These are phyloP conservation scores for Sporothrix mexicana DNA, from an alignment of 2,329 filamentous ascomycete genomes.

Conservation along the genomic window DNA sequence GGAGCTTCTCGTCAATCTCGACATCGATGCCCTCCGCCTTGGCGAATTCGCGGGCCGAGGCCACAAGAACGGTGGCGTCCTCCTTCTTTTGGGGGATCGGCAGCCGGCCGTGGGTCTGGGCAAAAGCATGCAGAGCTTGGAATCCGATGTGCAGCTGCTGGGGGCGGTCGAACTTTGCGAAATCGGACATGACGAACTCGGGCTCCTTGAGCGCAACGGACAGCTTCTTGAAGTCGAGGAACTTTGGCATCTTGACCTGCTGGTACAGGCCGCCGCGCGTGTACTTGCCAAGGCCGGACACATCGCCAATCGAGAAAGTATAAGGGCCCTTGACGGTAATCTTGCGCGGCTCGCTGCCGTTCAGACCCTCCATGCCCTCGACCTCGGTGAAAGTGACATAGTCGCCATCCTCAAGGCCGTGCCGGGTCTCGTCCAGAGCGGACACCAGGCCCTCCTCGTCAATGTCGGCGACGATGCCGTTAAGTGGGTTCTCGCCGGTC, in stretches of 20 bases:
- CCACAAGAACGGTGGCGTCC: slow-evolving; percentile 79
- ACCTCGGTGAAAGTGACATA: slow-evolving; percentile 94
- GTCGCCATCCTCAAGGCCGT: slow-evolving; percentile 95
- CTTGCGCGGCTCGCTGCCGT: slow-evolving; percentile 83
- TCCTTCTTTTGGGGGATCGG: slow-evolving; percentile 83
- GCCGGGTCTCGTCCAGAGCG: slow-evolving; percentile 89
- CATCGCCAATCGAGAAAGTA: slow-evolving; percentile 95
- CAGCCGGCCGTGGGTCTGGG: slow-evolving; percentile 73
- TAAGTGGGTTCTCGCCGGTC: slow-evolving; percentile 85
- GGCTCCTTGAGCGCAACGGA: slow-evolving; percentile 80
- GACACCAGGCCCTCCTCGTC: slow-evolving; percentile 90
- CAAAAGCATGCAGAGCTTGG: slow-evolving; percentile 89
- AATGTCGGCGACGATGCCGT: slow-evolving; percentile 88
- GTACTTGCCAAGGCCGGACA: slow-evolving; percentile 85
- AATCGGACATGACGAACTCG: slow-evolving; percentile 90
- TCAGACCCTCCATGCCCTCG: slow-evolving; percentile 88
- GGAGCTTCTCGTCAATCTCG: slow-evolving; percentile 88
- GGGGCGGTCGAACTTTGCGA: slow-evolving; percentile 95
- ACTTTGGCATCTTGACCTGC: slow-evolving; percentile 98
- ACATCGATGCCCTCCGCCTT: slow-evolving; percentile 76
- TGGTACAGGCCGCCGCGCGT: slow-evolving; percentile 86
- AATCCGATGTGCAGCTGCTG: slow-evolving; percentile 90
- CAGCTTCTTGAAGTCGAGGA: slow-evolving; percentile 85
- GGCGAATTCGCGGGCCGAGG: slow-evolving; percentile 75
- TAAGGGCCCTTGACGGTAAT: slow-evolving; percentile 95